Evolutionary conservation across 75 land plant genomes (phyloP), one percentile per base, ranked within the genome.

Genomic region (Sequoiadendron giganteum): DNA sequence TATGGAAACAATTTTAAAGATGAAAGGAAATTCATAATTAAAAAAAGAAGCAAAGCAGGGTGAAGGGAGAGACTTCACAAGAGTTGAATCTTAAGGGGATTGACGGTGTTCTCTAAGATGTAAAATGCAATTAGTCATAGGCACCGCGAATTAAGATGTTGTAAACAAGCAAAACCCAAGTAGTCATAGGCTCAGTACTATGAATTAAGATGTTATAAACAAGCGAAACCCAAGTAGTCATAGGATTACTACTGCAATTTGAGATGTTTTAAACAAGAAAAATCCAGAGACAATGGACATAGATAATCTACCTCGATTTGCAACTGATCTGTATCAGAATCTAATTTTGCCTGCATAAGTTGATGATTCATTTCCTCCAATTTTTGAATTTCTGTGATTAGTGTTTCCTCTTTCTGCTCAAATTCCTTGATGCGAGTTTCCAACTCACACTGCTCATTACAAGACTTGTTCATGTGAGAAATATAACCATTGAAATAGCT

Each of bases 341-440:
- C 93, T 72, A 79, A 43, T 54, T 73, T 81, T 3, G 85, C 89
- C 76, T 86, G 80, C 85, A 70, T 70, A 47, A 92, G 90, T 73
- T 92, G 92, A 34, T 88, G 90, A 79, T 90, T 92, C 34, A 88
- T 73, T 65, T 90, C 83, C 90, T 92, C 90, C 72, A 92, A 68
- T 56, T 85, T 47, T 70, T 88, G 92, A 84, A 92, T 92, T 85
- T 90, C 86, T 15, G 72, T 77, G 36, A 80, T 43, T 7, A 92
- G 83, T 3, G 48, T 52, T 55, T 86, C 43, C 45, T 92, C 93
- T 76, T 88, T 92, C 68, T 88, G 88, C 77, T 81, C 36, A 48
- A 88, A 90, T 75, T 92, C 90, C 72, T 86, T 86, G 58, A 73
- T 89, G 38, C 84, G n/a, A 58, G 52, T 83, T 32, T 87, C 83